phyloP scores from a whole-genome alignment of 257 asterid genomes.

The Scutellaria baicalensis region DNA sequence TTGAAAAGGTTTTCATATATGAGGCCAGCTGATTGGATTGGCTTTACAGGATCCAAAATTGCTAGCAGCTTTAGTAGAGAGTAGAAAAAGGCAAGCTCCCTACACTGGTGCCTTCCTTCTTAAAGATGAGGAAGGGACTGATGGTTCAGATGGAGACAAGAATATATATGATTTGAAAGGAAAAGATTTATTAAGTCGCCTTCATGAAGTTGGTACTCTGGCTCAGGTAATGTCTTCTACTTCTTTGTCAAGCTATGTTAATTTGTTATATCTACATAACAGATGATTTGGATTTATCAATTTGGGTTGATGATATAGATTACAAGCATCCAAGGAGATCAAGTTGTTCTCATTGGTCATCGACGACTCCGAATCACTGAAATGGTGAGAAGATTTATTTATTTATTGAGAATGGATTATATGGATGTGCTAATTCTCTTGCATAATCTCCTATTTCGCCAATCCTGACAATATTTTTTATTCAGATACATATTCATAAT shows the following conservation, averaged over 20 bases:
- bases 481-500: neutral
- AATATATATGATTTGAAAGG: slow-evolving; percentile 73
- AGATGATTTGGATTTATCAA: slow-evolving; percentile 23
- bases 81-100: slow-evolving; percentile 93
- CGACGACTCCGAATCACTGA: slow-evolving; percentile 88
- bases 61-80: slow-evolving; percentile 85
- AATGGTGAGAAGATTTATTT: slow-evolving; percentile 53
- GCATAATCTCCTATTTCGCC: neutral
- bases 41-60: slow-evolving; percentile 83
- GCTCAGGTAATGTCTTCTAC: slow-evolving; percentile 64
- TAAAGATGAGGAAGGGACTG: slow-evolving; percentile 75
- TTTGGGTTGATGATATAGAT: slow-evolving; percentile 52
- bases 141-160: slow-evolving; percentile 72
- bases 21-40: slow-evolving; percentile 8
- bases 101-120: slow-evolving; percentile 96
- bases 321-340: slow-evolving; percentile 89
- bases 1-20: neutral
- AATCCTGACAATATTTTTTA: neutral
- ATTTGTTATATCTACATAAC: slow-evolving; percentile 2
- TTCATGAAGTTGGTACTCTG: slow-evolving; percentile 91
- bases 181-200: slow-evolving; percentile 72
- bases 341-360: slow-evolving; percentile 91
- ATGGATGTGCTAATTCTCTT: neutral
- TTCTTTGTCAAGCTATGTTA: slow-evolving; percentile 15
- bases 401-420: neutral